phyloP scores from a whole-genome alignment of 2,329 filamentous ascomycete species.

The Aspergillus pseudoglaucus region DNA sequence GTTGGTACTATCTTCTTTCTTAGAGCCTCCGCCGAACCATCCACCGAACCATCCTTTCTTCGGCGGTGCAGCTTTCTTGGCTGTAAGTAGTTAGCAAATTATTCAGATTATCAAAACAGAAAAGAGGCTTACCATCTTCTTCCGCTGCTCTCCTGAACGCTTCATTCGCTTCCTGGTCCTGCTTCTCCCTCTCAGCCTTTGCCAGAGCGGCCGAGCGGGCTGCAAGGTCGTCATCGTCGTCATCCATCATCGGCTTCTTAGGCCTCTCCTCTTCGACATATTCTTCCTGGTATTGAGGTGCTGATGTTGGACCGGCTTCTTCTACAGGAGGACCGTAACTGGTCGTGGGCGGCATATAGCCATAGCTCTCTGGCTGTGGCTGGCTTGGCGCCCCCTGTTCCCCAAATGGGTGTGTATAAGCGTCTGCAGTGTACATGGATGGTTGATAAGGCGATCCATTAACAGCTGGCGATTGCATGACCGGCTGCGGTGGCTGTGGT shows the following conservation, averaged over 20 bases:
- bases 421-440: slow-evolving; percentile 5
- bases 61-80: slow-evolving; percentile 29
- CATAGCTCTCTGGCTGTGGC: slow-evolving; percentile 19
- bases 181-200: slow-evolving; percentile 58
- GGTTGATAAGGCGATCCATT: slow-evolving; percentile 25
- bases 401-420: slow-evolving; percentile 17
- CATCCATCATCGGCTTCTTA: slow-evolving; percentile 75
- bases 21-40: slow-evolving; percentile 84
- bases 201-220: slow-evolving; percentile 46
- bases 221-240: slow-evolving; percentile 63
- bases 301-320: slow-evolving; percentile 25
- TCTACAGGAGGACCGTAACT: slow-evolving; percentile 35
- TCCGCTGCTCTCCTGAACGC: slow-evolving; percentile 78
- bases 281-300: slow-evolving; percentile 45
- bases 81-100: slow-evolving; percentile 14
- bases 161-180: slow-evolving; percentile 74
- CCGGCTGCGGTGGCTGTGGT: slow-evolving; percentile 11
- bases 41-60: slow-evolving; percentile 29
- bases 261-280: slow-evolving; percentile 54
- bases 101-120: background rate
- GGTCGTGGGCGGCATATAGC: slow-evolving; percentile 29
- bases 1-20: slow-evolving; percentile 47
- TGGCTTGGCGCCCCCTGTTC: slow-evolving; percentile 14
- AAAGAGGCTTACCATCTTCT: slow-evolving; percentile 48
- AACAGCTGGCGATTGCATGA: slow-evolving; percentile 15